Evolutionary conservation across 345 rosid species (phyloP).

Genomic region (Camelina sativa): DNA sequence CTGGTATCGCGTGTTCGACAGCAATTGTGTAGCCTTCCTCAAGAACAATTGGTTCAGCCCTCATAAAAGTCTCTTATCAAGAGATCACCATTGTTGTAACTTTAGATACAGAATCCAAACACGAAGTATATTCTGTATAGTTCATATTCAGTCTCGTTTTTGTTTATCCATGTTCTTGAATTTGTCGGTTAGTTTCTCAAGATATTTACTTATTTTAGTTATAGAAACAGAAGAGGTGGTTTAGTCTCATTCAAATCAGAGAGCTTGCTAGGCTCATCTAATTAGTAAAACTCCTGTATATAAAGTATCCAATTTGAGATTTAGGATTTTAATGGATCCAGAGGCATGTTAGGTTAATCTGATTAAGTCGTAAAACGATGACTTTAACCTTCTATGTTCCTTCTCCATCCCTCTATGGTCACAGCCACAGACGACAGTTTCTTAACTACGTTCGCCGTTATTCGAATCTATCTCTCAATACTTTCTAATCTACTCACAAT

Average conservation of each 20-base stretch:
- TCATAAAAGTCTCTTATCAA: constrained; percentile 17
- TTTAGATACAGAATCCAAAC: constrained; percentile 26
- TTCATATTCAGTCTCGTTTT: constrained; percentile 24
- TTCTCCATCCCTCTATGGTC: no score
- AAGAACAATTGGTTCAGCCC: constrained; percentile 53
- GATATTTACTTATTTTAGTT: background rate
- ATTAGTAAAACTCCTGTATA: background rate
- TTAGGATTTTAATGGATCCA: background rate
- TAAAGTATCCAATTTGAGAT: background rate
- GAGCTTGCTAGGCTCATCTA: background rate
- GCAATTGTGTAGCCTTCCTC: constrained; percentile 52
- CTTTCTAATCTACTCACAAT: no score
- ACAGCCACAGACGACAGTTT: no score
- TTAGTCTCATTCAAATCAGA: constrained; percentile 2
- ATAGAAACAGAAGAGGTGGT: background rate
- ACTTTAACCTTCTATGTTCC: no score
- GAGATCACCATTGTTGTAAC: constrained; percentile 33
- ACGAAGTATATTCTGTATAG: constrained; percentile 38
- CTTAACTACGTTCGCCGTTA: no score
- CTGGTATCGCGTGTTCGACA: constrained; percentile 61
- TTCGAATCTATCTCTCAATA: no score
- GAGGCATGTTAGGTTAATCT: no score
- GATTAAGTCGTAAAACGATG: no score
- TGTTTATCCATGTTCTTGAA: background rate
- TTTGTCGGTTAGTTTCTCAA: constrained; percentile 1